Evolutionary conservation across 495 filamentous ascomycete species (phyloP), one percentile per base, ranked within the genome.

Genomic region (Rhizodiscina lignyota): DNA sequence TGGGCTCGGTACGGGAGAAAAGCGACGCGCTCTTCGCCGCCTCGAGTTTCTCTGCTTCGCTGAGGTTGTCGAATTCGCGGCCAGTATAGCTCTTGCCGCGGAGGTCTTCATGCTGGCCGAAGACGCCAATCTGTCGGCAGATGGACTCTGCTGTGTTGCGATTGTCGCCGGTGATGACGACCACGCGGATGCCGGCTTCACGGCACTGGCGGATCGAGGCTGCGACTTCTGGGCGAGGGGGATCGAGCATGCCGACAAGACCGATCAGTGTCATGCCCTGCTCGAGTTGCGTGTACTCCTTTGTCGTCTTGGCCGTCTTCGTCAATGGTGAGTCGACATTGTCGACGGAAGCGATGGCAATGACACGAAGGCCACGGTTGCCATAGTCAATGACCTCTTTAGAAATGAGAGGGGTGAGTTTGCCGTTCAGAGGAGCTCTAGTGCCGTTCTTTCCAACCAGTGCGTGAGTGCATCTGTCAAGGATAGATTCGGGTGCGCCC

Each of bases 161-260:
- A 55, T 93, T 96, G 58, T 99, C 91, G 45, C 91, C 91, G 21
- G 91, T 99, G 51, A 99, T 93, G 31, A 99, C 91, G 47, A 99
- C 78, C 22, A 99, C 86, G 23, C 91, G 78, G 45, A 99, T 94
- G 42, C 91, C 91, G 44, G 91, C 91, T 37, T 79, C 74, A 45
- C 74, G 79, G 56, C 91, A 96, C 55, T 85, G 82, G 48, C 66
- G 64, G 50, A 99, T 93, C 18, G 89, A 83, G 28, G 62, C 68
- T 29, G 77, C 67, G 15, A 94, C 91, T 55, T 99, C 91, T n/a
- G 81, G 79, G 31, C 91, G 84, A 49, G 91, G 89, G 30, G 91
- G 91, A 53, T 99, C 91, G 43, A 94, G 68, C 91, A 99, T 99
- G 41, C 79, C 85, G 42, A 93, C 79, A 31, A 99, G 75, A 38